Evolutionary conservation across 352 stramenopile species (phyloP), one percentile per base, ranked within the genome.

Genomic region (Peronospora belbahrii): DNA sequence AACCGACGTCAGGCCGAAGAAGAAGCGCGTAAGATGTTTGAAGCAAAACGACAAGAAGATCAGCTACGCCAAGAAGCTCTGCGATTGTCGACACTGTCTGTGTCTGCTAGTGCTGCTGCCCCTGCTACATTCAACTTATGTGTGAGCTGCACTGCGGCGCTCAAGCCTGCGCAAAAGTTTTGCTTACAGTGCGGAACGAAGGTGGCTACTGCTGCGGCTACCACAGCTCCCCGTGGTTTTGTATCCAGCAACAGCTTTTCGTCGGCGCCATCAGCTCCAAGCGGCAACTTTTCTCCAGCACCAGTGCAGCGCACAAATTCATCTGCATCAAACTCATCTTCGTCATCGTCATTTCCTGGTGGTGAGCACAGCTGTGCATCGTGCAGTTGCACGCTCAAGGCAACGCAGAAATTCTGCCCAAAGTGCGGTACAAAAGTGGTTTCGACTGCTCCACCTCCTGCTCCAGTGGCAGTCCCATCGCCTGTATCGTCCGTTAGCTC

Each of bases 341-440:
- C 57, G 14, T 52, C 57, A 1, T 73, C 63, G 2, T 63, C 64
- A 14, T 46, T 65, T 15, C 18, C 35, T 42, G 32, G 35, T n/a
- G 45, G 38, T 0, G 37, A 55, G 0, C 48, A 71, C 37, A 69
- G 37, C 31, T 85, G 74, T 34, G 35, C 45, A 17, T 70, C 52
- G 28, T 88, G 76, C 39, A 56, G 67, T 30, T 64, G 64, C 19
- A 58, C 55, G 20, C 58, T 88, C 23, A 83, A 82, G 42, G 37
- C 74, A 6, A 64, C 71, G 23, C 79, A 91, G 38, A 91, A 91
- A 48, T 91, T 91, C 49, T 91, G 79, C 38, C 76, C 69, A 4
- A 79, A 86, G 33, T 91, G 79, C 39, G 79, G 79, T 19, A 70
- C 71, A 8, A 63, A 62, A 6, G 48, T 52, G 18, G 44, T 35